phyloP scores from a whole-genome alignment of 805 yeast genomes.

The Candida nitratophila region DNA sequence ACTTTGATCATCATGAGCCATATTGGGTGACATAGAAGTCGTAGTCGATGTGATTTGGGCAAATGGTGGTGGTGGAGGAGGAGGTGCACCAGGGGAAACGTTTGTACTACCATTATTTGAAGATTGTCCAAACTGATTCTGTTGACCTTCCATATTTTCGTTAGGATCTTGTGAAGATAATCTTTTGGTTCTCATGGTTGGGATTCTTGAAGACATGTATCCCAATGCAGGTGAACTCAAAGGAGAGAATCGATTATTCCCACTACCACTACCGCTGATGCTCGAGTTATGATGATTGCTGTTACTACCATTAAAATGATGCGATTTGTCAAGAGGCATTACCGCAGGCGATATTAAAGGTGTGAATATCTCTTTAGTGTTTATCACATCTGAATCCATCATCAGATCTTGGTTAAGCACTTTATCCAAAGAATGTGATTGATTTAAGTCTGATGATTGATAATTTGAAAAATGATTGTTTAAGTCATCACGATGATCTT shows the following conservation, averaged over 20 bases:
- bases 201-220: constrained; percentile 29
- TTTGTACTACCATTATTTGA: neutral
- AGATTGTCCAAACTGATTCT: constrained; percentile 1
- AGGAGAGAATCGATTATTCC: constrained; percentile 30
- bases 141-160: constrained; percentile 3
- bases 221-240: constrained; percentile 65
- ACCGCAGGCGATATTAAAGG: constrained; percentile 75
- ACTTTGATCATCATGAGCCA: constrained; percentile 1
- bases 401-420: neutral
- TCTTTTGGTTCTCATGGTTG: constrained; percentile 21
- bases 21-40: constrained; percentile 3
- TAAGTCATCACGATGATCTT: neutral
- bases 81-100: neutral
- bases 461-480: neutral
- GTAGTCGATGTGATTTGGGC: too few species aligned
- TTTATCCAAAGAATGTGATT: neutral
- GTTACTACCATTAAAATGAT: too few species aligned
- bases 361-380: constrained; percentile 61
- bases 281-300: neutral
- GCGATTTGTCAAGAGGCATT: constrained; percentile 47
- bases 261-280: neutral
- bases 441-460: neutral
- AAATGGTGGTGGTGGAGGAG: too few species aligned
- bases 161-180: constrained; percentile 1
- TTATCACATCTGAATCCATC: constrained; percentile 16